Conservation (phyloP, 1,284 basidiomycete species). For the Pyrrhoderma lamaoense region DNA sequence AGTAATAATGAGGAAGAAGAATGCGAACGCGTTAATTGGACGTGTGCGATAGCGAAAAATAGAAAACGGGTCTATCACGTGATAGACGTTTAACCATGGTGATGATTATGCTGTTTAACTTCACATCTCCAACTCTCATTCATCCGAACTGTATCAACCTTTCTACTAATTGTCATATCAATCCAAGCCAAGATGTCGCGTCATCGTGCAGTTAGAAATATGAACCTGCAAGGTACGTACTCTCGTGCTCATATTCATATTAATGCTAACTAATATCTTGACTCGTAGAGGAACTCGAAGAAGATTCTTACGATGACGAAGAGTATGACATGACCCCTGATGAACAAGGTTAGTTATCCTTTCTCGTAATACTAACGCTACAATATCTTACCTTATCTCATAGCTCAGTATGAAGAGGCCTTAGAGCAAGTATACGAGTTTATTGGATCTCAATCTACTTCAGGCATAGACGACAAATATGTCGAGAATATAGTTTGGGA, state of each 20-base stretch:
- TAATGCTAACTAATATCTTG: slow-evolving; percentile 20
- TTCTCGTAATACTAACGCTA: neutral
- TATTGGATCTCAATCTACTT: slow-evolving; percentile 57
- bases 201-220: slow-evolving; percentile 85
- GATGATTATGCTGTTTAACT: neutral
- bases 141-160: neutral
- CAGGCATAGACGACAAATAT: slow-evolving; percentile 63
- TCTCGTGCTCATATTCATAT: slow-evolving; percentile 14
- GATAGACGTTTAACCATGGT: too few species aligned
- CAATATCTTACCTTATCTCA: neutral
- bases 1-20: neutral
- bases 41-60: neutral
- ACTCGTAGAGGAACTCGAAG: slow-evolving; percentile 64
- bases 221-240: slow-evolving; percentile 73
- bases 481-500: slow-evolving; percentile 87
- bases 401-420: slow-evolving; percentile 70
- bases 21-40: neutral
- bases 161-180: neutral
- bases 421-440: slow-evolving; percentile 60
- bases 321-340: slow-evolving; percentile 59
- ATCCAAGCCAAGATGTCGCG: slow-evolving; percentile 58
- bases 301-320: slow-evolving; percentile 63
- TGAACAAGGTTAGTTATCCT: slow-evolving; percentile 45
- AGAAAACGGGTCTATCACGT: neutral
- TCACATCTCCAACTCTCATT: neutral